Evolutionary conservation across 2,329 filamentous ascomycete genomes (phyloP).

Genomic region (Cordyceps cicadae): DNA sequence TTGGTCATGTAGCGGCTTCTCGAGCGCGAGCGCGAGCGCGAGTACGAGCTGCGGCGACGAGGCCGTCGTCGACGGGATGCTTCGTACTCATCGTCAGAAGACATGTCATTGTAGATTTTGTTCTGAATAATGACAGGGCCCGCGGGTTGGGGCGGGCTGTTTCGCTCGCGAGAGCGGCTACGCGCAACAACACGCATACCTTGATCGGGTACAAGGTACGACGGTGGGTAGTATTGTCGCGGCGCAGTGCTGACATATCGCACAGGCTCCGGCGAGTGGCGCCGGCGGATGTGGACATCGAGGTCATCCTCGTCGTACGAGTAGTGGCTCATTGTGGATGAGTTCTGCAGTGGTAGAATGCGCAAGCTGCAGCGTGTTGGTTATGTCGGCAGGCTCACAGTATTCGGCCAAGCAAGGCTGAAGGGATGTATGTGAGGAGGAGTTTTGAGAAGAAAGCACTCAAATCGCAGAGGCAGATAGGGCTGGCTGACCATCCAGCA

Average conservation of each 20-base stretch:
- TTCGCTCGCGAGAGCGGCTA: slow-evolving; percentile 30
- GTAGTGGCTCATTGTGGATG: slow-evolving; percentile 28
- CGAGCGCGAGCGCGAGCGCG: slow-evolving; percentile 28
- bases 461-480: not conserved
- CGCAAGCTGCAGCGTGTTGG: not conserved
- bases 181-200: slow-evolving; percentile 38
- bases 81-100: slow-evolving; percentile 35
- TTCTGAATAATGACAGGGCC: slow-evolving; percentile 51
- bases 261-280: slow-evolving; percentile 32
- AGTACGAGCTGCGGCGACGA: slow-evolving; percentile 22
- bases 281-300: slow-evolving; percentile 41
- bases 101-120: slow-evolving; percentile 41
- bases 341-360: not conserved
- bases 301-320: slow-evolving; percentile 48
- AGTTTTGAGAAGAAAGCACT: not conserved
- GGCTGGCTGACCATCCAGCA: slow-evolving; percentile 7
- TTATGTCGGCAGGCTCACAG: not conserved
- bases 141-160: slow-evolving; percentile 11
- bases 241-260: slow-evolving; percentile 38
- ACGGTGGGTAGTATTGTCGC: slow-evolving; percentile 31
- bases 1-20: slow-evolving; percentile 30
- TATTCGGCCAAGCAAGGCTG: not conserved
- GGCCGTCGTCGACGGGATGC: slow-evolving; percentile 20
- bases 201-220: slow-evolving; percentile 36
- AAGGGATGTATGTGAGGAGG: slow-evolving; percentile 1